Evolutionary conservation across 176 grass and related monocot species (phyloP).

Genomic region (Carex littledalei): DNA sequence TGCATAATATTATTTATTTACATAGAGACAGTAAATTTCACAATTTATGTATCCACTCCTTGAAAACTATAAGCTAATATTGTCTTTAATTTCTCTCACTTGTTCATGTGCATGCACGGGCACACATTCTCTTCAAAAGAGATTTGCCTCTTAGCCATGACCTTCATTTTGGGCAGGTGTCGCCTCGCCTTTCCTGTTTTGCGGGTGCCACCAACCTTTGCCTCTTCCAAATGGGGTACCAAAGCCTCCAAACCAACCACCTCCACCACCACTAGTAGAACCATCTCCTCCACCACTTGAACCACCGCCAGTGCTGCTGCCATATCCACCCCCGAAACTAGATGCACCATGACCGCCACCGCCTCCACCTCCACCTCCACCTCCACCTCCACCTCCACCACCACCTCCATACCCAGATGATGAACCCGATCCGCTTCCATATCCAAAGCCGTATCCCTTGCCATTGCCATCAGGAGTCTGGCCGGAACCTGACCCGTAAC

Average conservation of each 20-base stretch:
- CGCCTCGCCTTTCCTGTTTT: background rate
- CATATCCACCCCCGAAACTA: slow-evolving; percentile 27
- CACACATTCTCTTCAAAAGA: background rate
- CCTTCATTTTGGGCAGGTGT: slow-evolving; percentile 12
- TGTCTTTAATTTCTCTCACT: background rate
- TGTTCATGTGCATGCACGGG: background rate
- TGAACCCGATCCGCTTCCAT: slow-evolving; percentile 31
- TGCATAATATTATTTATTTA: slow-evolving; percentile 11
- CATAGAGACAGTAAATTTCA: background rate
- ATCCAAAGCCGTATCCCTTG: slow-evolving; percentile 30
- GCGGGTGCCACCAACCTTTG: slow-evolving; percentile 17
- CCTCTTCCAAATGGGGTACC: slow-evolving; percentile 16
- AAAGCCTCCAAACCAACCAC: slow-evolving; percentile 14
- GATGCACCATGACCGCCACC: slow-evolving; percentile 10
- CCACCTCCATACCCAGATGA: slow-evolving; percentile 17
- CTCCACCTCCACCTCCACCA: background rate
- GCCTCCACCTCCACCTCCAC: slow-evolving; percentile 18
- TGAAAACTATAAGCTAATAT: background rate
- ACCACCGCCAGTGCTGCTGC: slow-evolving; percentile 11
- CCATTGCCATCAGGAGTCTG: slow-evolving; percentile 23
- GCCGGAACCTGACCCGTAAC: slow-evolving; percentile 51
- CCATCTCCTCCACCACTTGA: background rate
- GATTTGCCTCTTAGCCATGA: slow-evolving; percentile 13
- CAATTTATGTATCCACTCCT: background rate
- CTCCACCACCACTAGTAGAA: slow-evolving; percentile 13